Base-by-base conservation (phyloP, 345 rosid genomes). In the Bruguiera parviflora region DNA sequence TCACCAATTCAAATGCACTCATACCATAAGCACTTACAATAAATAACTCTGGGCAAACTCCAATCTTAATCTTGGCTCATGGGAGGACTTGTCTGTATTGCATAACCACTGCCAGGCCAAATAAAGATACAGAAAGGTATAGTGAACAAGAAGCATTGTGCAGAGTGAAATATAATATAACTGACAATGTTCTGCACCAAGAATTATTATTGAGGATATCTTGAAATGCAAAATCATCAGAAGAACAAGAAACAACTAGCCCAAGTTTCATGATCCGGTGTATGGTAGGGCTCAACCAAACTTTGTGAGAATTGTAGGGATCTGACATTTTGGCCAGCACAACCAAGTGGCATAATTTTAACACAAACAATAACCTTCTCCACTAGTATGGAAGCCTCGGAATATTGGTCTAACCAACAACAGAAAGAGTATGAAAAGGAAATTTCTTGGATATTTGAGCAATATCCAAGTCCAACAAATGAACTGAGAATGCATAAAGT, bases 71-170 rank as follows among this genome's bases (percentile, higher is more conserved):
- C 79, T 86, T 60, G 97, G 99, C 76, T 95, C 91, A 72, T 92
- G 99, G 5, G 88, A 89, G 67, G 99, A 90, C 87, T 92, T 95
- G 73, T 92, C 39, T 5, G 39, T 9, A 35, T 95, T 95, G 88
- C 99, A 92, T 72, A 92, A 74, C 97, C 99, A 95, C 96, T 91
- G 84, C 76, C 58, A 35, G 51, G 47, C 25, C 64, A 53, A 75
- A 29, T 13, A 27, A 72, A 68, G 27, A 53, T 28, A 43, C 52
- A 60, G 53, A 22, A 20, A 22, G 55, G 53, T 8, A 20, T 65
- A 32, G 31, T 22, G 28, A 27, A 2, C 28, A 27, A 27, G 61
- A 72, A 2, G 4, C 46, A 37, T 32, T 49, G 20, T 31, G 22
- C 33, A 28, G n/a, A 57, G 56, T 11, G 5, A 33, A 8, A 49